phyloP scores from a whole-genome alignment of 202 grass and related monocot genomes.

The Saccharum hybrid region DNA sequence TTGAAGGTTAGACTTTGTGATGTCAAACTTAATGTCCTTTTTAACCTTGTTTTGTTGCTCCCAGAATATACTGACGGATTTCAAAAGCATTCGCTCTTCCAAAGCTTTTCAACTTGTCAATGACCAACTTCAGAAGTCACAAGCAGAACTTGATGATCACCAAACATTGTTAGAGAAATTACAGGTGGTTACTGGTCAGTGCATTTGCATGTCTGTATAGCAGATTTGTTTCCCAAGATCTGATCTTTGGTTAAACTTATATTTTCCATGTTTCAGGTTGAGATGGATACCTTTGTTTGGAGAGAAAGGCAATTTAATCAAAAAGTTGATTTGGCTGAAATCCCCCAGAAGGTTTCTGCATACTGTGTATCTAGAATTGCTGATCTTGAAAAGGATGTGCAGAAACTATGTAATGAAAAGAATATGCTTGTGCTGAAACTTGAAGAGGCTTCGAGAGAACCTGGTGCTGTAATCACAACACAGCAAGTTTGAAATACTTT shows the following conservation, averaged over 20 bases:
- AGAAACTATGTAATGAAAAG: constrained; percentile 71
- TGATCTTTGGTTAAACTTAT: constrained; percentile 35
- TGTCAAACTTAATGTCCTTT: constrained; percentile 21
- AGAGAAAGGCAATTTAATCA: constrained; percentile 67
- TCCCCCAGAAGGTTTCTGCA: constrained; percentile 56
- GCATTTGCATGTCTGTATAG: constrained; percentile 44
- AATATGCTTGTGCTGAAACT: constrained; percentile 65
- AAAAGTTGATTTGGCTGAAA: constrained; percentile 69
- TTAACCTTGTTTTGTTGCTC: constrained; percentile 22
- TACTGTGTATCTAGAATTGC: constrained; percentile 62
- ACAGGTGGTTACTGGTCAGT: constrained; percentile 79
- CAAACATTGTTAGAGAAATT: constrained; percentile 75
- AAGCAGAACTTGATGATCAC: constrained; percentile 58
- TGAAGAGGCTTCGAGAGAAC: constrained; percentile 84
- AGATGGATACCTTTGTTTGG: constrained; percentile 81
- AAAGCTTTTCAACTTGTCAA: constrained; percentile 69
- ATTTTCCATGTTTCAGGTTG: constrained; percentile 58
- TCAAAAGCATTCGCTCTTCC: constrained; percentile 73
- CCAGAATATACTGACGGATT: constrained; percentile 79
- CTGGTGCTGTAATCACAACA: constrained; percentile 59
- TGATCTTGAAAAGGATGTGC: constrained; percentile 67
- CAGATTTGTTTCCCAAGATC: constrained; percentile 24
- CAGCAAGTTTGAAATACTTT: constrained; percentile 12
- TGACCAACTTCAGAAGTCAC: constrained; percentile 64
- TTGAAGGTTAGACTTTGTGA: neutral